Evolutionary conservation across 164 flowering plant genomes (phyloP).

Genomic region (Magnolia changhungtana): DNA sequence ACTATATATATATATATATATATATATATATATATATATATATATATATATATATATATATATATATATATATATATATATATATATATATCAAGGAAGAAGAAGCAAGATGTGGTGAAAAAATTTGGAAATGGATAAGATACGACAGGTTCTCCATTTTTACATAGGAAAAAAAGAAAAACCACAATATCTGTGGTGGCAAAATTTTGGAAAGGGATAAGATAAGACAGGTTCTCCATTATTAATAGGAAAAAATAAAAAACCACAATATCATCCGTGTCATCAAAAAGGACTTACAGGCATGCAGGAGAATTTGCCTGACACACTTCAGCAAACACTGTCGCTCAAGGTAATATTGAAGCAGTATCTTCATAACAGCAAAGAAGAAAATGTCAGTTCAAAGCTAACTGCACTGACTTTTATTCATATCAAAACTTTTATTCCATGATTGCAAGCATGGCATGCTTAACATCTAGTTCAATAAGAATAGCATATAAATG

Average conservation of each 20-base stretch:
- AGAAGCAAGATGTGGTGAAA: no score
- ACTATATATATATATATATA: no score
- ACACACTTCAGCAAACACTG: conserved; percentile 96
- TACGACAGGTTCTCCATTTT: background rate
- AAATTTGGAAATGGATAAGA: background rate
- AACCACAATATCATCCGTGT: background rate
- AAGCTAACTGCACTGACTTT: background rate
- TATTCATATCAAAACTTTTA: background rate
- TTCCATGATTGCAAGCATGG: background rate
- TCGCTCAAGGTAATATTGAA: conserved; percentile 79
- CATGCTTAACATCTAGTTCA: background rate
- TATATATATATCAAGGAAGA: background rate
- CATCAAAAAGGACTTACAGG: conserved; percentile 43
- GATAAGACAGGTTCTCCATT: background rate
- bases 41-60: no score
- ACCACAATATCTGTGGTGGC: background rate
- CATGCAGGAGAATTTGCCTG: conserved; percentile 60
- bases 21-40: no score
- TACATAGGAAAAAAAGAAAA: background rate
- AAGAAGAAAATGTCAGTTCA: conserved; percentile 4
- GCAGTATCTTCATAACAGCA: conserved; percentile 42
- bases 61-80: background rate
- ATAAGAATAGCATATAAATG: background rate
- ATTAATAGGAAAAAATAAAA: background rate
- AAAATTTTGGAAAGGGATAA: background rate